These are phyloP conservation scores for Anethum foeniculum DNA, from an alignment of 140 eudicot genomes.

Conservation along the genomic window DNA sequence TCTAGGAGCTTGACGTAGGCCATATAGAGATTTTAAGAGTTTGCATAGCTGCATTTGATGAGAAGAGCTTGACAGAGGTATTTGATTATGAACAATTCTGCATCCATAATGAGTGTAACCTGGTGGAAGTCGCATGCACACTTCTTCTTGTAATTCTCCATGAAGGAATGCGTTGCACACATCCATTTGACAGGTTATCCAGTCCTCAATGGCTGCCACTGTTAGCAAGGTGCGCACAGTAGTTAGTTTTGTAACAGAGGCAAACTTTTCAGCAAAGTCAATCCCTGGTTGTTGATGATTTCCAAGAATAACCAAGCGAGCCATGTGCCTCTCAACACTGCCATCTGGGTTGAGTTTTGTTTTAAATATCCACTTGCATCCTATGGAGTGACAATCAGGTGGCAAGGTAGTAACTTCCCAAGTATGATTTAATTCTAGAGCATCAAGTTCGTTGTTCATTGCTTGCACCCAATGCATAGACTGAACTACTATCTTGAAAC, in stretches of 20 bases:
- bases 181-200: neutral
- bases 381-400: no score
- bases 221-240: neutral
- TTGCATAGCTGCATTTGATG: neutral
- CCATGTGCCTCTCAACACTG: no score
- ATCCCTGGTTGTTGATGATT: no score
- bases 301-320: no score
- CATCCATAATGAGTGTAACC: neutral
- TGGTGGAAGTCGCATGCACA: neutral
- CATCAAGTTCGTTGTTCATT: no score
- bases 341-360: no score
- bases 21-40: neutral
- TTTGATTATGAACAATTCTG: neutral
- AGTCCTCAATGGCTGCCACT: neutral
- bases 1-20: neutral
- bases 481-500: no score
- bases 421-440: no score
- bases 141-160: neutral
- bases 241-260: neutral
- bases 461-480: no score
- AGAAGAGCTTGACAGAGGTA: neutral
- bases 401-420: no score
- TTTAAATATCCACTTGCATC: no score
- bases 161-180: neutral
- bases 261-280: no score